Conservation (phyloP, 768 basidiomycete species). For the Mrakia blollopis region DNA sequence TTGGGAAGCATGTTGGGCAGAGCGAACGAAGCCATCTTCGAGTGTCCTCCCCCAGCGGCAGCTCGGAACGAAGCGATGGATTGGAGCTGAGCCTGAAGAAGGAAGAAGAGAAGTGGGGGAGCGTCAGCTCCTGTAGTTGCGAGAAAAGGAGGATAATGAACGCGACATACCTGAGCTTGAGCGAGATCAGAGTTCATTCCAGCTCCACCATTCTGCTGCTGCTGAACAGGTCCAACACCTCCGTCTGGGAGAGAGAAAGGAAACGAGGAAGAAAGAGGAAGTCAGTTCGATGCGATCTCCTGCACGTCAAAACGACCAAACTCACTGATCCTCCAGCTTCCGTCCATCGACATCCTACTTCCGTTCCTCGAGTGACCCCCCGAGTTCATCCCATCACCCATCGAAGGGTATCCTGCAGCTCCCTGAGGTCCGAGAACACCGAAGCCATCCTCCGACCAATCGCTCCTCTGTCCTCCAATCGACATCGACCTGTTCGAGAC, state of each 20-base stretch:
- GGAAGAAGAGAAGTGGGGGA: not conserved
- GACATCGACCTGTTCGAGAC: slow-evolving; percentile 58
- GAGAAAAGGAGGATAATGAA: not conserved
- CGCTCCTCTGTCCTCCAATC: slow-evolving; percentile 7
- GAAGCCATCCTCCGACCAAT: slow-evolving; percentile 70
- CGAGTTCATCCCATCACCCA: slow-evolving; percentile 31
- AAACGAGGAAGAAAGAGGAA: not conserved
- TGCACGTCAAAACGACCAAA: slow-evolving; percentile 54
- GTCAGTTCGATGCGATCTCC: not conserved
- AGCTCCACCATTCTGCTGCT: slow-evolving; percentile 17
- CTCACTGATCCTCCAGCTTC: slow-evolving; percentile 83
- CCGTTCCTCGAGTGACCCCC: slow-evolving; percentile 67
- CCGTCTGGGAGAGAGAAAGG: slow-evolving; percentile 26
- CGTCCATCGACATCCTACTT: slow-evolving; percentile 41
- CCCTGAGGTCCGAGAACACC: slow-evolving; percentile 48
- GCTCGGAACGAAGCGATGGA: slow-evolving; percentile 96
- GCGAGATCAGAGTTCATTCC: slow-evolving; percentile 66
- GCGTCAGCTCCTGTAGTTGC: too few species aligned
- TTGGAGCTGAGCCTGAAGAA: slow-evolving; percentile 77
- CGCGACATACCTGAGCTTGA: slow-evolving; percentile 55
- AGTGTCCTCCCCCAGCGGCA: slow-evolving; percentile 73
- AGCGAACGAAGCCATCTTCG: slow-evolving; percentile 88
- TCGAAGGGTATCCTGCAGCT: not conserved
- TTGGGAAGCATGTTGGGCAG: slow-evolving; percentile 88
- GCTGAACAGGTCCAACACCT: slow-evolving; percentile 32